Percentiles rank a stretch among this genome's conserved stretches.
Conservation (phyloP, 148 eudicot species). For the Persicaria tinctoria region DNA sequence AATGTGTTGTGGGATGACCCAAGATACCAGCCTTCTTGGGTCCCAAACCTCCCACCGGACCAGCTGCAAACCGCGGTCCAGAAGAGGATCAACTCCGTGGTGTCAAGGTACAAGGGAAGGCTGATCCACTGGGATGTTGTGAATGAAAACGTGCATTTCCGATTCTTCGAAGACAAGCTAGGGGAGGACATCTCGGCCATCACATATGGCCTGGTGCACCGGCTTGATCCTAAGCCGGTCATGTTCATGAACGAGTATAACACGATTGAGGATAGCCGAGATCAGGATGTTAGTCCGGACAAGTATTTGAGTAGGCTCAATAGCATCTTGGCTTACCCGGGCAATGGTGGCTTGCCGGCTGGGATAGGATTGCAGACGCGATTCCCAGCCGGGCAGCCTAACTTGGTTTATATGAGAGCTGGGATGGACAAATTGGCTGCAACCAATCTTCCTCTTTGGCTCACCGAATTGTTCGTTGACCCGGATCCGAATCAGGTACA, state of each 20-base stretch:
- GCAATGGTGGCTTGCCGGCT: constrained; percentile 23
- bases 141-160: constrained; percentile 55
- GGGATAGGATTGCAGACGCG: constrained; percentile 54
- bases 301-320: constrained; percentile 42
- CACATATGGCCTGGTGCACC: constrained; percentile 29
- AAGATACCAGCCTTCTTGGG: constrained; percentile 30
- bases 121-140: constrained; percentile 71
- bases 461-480: constrained; percentile 50
- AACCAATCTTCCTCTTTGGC: constrained; percentile 40
- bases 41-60: constrained; percentile 18
- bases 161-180: constrained; percentile 38
- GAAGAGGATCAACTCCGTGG: constrained; percentile 33
- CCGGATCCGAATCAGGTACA: constrained; percentile 40
- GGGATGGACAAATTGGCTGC: constrained; percentile 42
- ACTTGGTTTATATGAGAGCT: constrained; percentile 53
- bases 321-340: constrained; percentile 27
- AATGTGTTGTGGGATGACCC: constrained; percentile 43
- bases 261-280: constrained; percentile 34
- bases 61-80: constrained; percentile 23
- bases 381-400: constrained; percentile 38
- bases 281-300: constrained; percentile 31
- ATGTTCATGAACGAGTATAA: constrained; percentile 66
- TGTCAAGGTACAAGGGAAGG: constrained; percentile 47
- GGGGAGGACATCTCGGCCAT: constrained; percentile 49
- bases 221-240: constrained; percentile 32